Conservation (phyloP, 1,139 yeast species). For the Sugiyamaella castrensis region DNA sequence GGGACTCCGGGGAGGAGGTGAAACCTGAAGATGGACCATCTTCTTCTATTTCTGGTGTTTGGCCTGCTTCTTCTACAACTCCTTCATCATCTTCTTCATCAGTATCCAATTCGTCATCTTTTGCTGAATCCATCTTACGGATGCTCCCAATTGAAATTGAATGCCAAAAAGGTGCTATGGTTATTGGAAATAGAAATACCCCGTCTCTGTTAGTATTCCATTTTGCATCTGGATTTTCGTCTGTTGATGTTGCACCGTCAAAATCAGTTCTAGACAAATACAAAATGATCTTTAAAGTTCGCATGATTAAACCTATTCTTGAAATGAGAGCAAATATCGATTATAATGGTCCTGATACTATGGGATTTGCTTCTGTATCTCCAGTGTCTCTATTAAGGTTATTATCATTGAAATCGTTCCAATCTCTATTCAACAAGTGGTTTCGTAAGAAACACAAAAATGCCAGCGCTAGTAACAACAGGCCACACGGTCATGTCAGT, state of each 20-base stretch:
- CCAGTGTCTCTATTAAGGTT: slow-evolving; percentile 6
- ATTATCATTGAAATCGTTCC: slow-evolving; percentile 2
- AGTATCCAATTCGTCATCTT: neutral
- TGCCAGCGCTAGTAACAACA: too few species aligned
- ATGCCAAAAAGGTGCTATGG: slow-evolving; percentile 67
- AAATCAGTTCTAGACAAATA: slow-evolving; percentile 54
- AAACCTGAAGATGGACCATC: neutral
- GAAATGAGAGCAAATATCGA: slow-evolving; percentile 69
- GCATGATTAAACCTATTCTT: slow-evolving; percentile 51
- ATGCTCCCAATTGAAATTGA: slow-evolving; percentile 57
- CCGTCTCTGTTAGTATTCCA: slow-evolving; percentile 68
- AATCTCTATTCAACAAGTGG: too few species aligned
- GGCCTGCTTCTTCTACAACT: slow-evolving; percentile 1
- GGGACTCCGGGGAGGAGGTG: neutral
- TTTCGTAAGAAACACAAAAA: too few species aligned
- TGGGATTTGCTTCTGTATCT: slow-evolving; percentile 15
- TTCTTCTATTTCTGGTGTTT: neutral
- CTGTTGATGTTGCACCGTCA: slow-evolving; percentile 55
- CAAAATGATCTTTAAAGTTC: slow-evolving; percentile 45
- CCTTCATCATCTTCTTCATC: neutral
- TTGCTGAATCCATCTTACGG: slow-evolving; percentile 39
- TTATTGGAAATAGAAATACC: slow-evolving; percentile 75
- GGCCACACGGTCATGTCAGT: too few species aligned
- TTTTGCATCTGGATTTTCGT: slow-evolving; percentile 55
- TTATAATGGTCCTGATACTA: slow-evolving; percentile 37